phyloP scores from a whole-genome alignment of 208 protist species.

The Trypanosoma platydactyli region DNA sequence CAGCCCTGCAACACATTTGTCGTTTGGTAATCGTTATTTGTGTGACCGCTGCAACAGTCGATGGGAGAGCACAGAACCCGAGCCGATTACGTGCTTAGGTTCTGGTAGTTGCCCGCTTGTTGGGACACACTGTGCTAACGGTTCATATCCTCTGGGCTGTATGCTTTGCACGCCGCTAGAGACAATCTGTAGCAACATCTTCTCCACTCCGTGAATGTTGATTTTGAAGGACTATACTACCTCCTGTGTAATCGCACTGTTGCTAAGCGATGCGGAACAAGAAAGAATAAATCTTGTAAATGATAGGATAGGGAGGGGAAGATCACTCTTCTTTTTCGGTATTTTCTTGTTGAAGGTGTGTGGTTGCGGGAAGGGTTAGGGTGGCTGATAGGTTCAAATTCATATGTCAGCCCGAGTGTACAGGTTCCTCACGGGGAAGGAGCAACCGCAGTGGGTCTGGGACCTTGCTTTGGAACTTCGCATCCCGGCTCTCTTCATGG shows the following conservation, averaged over 20 bases:
- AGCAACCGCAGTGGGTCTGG: conserved; percentile 86
- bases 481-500: conserved; percentile 64
- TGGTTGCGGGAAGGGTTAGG: background rate
- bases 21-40: conserved; percentile 80
- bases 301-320: background rate
- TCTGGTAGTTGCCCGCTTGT: conserved; percentile 50
- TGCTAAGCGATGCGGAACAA: background rate
- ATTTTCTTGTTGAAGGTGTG: background rate
- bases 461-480: conserved; percentile 86
- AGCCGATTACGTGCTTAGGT: conserved; percentile 55
- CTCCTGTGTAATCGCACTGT: background rate
- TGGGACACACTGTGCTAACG: conserved; percentile 36
- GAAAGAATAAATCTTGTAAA: background rate
- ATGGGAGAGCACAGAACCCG: conserved; percentile 68
- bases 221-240: background rate
- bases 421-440: conserved; percentile 57
- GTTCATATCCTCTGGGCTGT: conserved; percentile 46
- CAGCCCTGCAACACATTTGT: conserved; percentile 82
- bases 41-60: conserved; percentile 70
- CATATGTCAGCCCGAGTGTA: conserved; percentile 61
- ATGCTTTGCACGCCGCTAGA: conserved; percentile 41
- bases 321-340: background rate
- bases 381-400: background rate
- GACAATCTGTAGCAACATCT: conserved; percentile 3
- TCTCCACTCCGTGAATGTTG: conserved; percentile 4